Evolutionary conservation across 352 stramenopile genomes (phyloP), one percentile per base, ranked within the genome.

Genomic region (Pythium sukuiense): DNA sequence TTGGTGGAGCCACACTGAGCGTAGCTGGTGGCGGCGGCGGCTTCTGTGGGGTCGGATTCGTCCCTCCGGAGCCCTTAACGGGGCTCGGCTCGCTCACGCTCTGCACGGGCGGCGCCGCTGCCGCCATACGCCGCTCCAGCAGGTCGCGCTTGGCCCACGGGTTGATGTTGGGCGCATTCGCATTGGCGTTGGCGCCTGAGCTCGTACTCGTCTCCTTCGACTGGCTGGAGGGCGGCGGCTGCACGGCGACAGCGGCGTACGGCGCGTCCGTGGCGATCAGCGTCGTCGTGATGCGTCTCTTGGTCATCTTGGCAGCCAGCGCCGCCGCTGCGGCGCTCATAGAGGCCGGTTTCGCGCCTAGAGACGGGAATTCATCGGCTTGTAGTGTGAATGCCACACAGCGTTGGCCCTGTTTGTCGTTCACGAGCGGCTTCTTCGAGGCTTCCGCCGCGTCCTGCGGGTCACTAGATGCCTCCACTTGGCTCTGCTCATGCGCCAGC

Each of bases 111-210:
- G 29, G 24, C 18, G 13, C 2, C 5, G 18, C 33, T 29, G 55
- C 45, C 13, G 52, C 66, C 72, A 87, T 81, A 16, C 80, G 69
- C 43, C 71, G 70, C 67, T 89, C 80, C 5, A 89, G 41, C 16
- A 86, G 65, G n/a, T 73, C 76, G 1, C 59, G 69, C 39, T 83
- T 87, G 30, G 69, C 48, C 77, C 76, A 89, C 12, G 58, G 65
- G 7, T 72, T 67, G 2, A 29, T 46, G 6, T 59, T 56, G 11
- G 32, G 35, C n/a, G 49, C 63, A 26, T 24, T 24, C 20, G 14
- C 41, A 14, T 5, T 50, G 9, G 59, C 14, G 7, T 52, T 41
- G 20, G 24, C 3, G 33, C 20, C 20, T 24, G 26, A 12, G 13
- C 9, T 32, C 48, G 24, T 24, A 24, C 20, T 3, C 29, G 48